A percentile compares a stretch with the other conserved stretches of the same genome.
Conservation (phyloP, 2,329 filamentous ascomycete genomes). For the Talaromyces islandicus region DNA sequence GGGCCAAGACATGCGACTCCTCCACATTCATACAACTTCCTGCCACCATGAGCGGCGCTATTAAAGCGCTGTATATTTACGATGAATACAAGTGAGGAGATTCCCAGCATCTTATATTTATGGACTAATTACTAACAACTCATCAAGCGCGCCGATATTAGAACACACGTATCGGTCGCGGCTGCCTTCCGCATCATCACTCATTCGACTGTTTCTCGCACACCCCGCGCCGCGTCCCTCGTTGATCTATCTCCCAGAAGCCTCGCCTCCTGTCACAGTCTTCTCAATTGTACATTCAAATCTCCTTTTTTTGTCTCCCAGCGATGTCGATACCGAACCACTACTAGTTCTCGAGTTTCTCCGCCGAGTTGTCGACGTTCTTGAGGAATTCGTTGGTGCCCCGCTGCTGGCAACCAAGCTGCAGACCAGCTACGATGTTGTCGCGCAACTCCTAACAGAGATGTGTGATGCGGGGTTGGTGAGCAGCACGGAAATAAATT, state of each 20-base stretch:
- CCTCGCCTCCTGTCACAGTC: slow-evolving; percentile 77
- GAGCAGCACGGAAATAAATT: slow-evolving; percentile 87
- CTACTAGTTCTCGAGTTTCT: slow-evolving; percentile 89
- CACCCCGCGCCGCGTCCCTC: slow-evolving; percentile 76
- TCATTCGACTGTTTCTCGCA: slow-evolving; percentile 81
- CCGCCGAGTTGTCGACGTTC: slow-evolving; percentile 82
- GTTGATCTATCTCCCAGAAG: slow-evolving; percentile 75
- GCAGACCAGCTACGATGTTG: slow-evolving; percentile 84
- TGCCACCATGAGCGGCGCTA: slow-evolving; percentile 69
- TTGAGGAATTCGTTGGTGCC: slow-evolving; percentile 90
- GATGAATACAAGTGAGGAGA: slow-evolving; percentile 82
- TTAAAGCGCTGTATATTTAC: slow-evolving; percentile 95
- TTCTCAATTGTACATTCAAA: slow-evolving; percentile 86
- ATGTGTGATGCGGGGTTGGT: slow-evolving; percentile 95
- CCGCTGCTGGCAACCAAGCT: slow-evolving; percentile 82
- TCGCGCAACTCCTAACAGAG: slow-evolving; percentile 85
- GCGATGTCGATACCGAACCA: slow-evolving; percentile 81
- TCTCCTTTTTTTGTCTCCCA: slow-evolving; percentile 76
- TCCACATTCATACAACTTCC: not conserved
- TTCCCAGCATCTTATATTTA: not conserved
- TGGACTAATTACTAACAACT: slow-evolving; percentile 7
- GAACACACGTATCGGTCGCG: slow-evolving; percentile 83
- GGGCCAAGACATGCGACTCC: slow-evolving; percentile 6
- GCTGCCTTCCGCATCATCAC: slow-evolving; percentile 66
- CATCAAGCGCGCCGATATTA: slow-evolving; percentile 67